Conservation (phyloP, 306 rosid species). For the Elaeagnus macrophylla region DNA sequence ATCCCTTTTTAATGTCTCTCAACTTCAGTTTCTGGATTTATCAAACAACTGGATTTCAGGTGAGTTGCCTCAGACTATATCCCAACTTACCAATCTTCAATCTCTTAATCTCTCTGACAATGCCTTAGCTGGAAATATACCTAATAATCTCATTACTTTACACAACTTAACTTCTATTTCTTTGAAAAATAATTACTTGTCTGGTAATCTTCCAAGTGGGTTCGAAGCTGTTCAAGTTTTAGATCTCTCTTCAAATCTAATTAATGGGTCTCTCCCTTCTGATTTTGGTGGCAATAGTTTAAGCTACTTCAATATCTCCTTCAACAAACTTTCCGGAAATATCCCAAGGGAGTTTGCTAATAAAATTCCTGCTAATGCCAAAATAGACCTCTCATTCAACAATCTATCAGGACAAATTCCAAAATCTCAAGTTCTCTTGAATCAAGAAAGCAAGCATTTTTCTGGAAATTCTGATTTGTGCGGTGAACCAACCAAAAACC, state of each 20-base stretch:
- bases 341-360: slow-evolving; percentile 42
- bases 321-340: slow-evolving; percentile 55
- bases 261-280: slow-evolving; percentile 59
- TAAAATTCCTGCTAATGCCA: slow-evolving; percentile 43
- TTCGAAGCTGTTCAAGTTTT: slow-evolving; percentile 31
- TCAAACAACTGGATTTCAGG: slow-evolving; percentile 54
- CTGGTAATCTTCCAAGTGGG: slow-evolving; percentile 43
- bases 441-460: slow-evolving; percentile 32
- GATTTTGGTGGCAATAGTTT: slow-evolving; percentile 49
- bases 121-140: slow-evolving; percentile 61
- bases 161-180: slow-evolving; percentile 33
- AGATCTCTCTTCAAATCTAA: slow-evolving; percentile 74
- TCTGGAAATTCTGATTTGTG: slow-evolving; percentile 56
- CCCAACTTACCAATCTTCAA: slow-evolving; percentile 31
- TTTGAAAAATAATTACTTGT: slow-evolving; percentile 55
- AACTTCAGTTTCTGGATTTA: slow-evolving; percentile 48
- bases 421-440: slow-evolving; percentile 25
- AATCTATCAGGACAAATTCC: slow-evolving; percentile 62
- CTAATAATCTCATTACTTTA: slow-evolving; percentile 34
- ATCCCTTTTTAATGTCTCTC: slow-evolving; percentile 41
- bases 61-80: slow-evolving; percentile 33
- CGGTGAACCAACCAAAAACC: slow-evolving; percentile 35
- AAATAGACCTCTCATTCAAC: slow-evolving; percentile 72
- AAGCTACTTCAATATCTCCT: slow-evolving; percentile 51
- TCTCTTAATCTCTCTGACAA: slow-evolving; percentile 75